Conservation (phyloP, 345 rosid genomes). For the Rhizophora apiculata region DNA sequence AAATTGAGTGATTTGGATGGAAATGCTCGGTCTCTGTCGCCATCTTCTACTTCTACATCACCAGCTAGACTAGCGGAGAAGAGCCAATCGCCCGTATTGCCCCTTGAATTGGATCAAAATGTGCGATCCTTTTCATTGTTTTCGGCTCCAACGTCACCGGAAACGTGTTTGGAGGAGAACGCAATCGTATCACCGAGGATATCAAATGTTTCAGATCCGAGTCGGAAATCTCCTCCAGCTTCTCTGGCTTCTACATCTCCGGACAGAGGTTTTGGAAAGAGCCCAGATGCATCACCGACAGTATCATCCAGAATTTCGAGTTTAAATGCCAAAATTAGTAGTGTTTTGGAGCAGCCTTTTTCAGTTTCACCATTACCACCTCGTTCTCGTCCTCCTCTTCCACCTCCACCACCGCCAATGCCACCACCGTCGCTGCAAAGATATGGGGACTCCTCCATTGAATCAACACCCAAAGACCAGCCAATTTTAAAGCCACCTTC, state of each 20-base stretch:
- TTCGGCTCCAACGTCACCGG: conserved; percentile 53
- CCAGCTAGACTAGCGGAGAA: conserved; percentile 30
- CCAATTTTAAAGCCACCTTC: conserved; percentile 60
- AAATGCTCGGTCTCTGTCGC: conserved; percentile 1
- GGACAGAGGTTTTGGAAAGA: conserved; percentile 30
- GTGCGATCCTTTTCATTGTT: conserved; percentile 41
- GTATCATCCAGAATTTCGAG: conserved; percentile 23
- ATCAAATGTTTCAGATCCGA: conserved; percentile 32
- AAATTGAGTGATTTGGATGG: not conserved
- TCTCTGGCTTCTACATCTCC: conserved; percentile 56
- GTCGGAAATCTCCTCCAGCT: conserved; percentile 34
- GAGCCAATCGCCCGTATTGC: conserved; percentile 21
- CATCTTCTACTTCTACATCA: conserved; percentile 29
- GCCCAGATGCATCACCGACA: conserved; percentile 36
- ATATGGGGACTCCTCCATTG: conserved; percentile 33
- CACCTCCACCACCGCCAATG: conserved; percentile 13
- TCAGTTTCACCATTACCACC: conserved; percentile 29
- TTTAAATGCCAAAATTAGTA: conserved; percentile 27
- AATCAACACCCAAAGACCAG: conserved; percentile 35
- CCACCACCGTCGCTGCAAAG: conserved; percentile 26
- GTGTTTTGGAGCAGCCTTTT: conserved; percentile 31
- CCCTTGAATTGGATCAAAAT: conserved; percentile 32
- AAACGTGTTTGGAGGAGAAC: conserved; percentile 21
- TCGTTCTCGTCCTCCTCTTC: conserved; percentile 40
- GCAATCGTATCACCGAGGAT: conserved; percentile 18